Conservation (phyloP, 768 basidiomycete species). For the Hypholoma fasciculare region DNA sequence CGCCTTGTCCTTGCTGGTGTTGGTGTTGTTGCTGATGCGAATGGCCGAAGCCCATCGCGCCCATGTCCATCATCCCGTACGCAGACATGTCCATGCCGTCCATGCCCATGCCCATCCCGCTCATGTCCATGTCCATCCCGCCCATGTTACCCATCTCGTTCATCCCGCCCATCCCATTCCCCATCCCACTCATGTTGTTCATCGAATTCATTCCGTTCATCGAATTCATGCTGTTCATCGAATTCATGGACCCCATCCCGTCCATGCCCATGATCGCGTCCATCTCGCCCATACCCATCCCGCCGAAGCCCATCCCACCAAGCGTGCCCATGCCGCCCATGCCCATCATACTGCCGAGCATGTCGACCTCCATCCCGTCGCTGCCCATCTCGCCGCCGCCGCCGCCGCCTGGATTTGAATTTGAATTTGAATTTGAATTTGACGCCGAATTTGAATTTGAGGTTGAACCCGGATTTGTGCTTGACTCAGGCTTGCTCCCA, state of each 20-base stretch:
- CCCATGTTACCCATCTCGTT: slow-evolving; percentile 9
- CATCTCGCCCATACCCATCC: slow-evolving; percentile 2
- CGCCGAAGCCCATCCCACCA: slow-evolving; percentile 6
- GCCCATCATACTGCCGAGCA: slow-evolving; percentile 11
- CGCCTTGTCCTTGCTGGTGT: background rate
- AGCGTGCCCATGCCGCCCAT: slow-evolving; percentile 7
- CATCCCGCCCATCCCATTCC: slow-evolving; percentile 2
- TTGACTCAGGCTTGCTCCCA: background rate
- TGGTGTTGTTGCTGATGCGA: slow-evolving; percentile 10
- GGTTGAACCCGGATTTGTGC: background rate
- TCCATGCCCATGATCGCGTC: background rate
- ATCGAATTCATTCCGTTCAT: background rate
- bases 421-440: background rate
- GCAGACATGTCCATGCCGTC: background rate
- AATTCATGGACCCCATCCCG: background rate
- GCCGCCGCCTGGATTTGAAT: background rate
- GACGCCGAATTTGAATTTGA: background rate
- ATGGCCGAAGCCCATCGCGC: slow-evolving; percentile 13
- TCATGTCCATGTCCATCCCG: slow-evolving; percentile 14
- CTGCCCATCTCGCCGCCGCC: background rate
- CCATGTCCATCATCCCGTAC: slow-evolving; percentile 14
- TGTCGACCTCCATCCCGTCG: slow-evolving; percentile 5
- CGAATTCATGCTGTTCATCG: slow-evolving; percentile 4
- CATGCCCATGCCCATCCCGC: slow-evolving; percentile 8
- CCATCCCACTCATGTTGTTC: slow-evolving; percentile 4